These are phyloP conservation scores for Veloboletus limbatus DNA, from an alignment of 1,284 basidiomycete species.

Conservation along the genomic window DNA sequence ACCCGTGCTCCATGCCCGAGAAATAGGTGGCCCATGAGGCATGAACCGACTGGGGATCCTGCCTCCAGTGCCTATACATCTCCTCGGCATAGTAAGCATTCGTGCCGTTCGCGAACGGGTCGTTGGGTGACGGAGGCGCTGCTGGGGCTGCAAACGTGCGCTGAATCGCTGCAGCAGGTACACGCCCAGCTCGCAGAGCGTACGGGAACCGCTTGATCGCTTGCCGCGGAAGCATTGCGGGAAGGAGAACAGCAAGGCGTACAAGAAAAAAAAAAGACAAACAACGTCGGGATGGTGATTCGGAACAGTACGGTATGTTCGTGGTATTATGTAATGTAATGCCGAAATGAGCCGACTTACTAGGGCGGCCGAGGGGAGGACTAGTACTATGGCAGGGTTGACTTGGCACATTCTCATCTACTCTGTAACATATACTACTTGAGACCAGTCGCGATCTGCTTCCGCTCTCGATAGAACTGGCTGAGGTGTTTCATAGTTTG, in stretches of 20 bases:
- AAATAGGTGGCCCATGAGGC: slow-evolving; percentile 97
- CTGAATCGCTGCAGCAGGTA: slow-evolving; percentile 7
- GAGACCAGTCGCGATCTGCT: slow-evolving; percentile 7
- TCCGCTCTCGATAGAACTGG: slow-evolving; percentile 61
- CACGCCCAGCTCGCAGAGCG: slow-evolving; percentile 21
- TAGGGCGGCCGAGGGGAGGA: slow-evolving; percentile 4
- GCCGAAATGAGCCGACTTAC: slow-evolving; percentile 16
- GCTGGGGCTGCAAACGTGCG: slow-evolving; percentile 50
- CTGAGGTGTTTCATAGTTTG: slow-evolving; percentile 69
- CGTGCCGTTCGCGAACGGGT: slow-evolving; percentile 85
- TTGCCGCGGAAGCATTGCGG: slow-evolving; percentile 32
- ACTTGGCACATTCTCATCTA: neutral
- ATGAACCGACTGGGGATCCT: slow-evolving; percentile 92
- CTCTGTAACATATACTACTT: slow-evolving; percentile 7
- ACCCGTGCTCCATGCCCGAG: slow-evolving; percentile 86
- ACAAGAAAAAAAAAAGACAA: neutral
- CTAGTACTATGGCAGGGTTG: too few species aligned
- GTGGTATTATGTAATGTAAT: slow-evolving; percentile 20
- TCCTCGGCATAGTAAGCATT: slow-evolving; percentile 96
- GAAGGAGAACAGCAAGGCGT: neutral
- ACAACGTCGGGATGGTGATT: neutral
- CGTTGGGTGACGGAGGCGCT: slow-evolving; percentile 62
- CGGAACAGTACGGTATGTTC: slow-evolving; percentile 4
- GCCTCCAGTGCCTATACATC: slow-evolving; percentile 90
- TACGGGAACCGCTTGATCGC: slow-evolving; percentile 31